A percentile compares a stretch with the other conserved stretches of the same genome.
phyloP scores from a whole-genome alignment of 2,329 filamentous ascomycete species.

The Epichloe amarillans region DNA sequence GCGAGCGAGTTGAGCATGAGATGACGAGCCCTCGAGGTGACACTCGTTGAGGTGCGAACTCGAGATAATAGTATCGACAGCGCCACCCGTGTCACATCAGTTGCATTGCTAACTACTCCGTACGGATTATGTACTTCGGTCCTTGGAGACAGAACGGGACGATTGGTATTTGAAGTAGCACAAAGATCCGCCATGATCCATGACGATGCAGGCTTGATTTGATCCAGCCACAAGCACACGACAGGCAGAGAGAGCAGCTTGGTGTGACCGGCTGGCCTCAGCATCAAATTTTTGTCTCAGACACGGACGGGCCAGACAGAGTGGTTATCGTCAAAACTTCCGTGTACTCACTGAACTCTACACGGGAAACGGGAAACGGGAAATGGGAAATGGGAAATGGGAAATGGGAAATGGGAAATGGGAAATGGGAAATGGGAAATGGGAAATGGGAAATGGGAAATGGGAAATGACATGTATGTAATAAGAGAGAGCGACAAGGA shows the following conservation, averaged over 20 bases:
- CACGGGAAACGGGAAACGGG: too few relatives aligned
- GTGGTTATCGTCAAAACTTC: background rate
- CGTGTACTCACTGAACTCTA: background rate
- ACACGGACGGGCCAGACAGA: background rate
- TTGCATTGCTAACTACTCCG: background rate
- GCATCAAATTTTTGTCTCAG: background rate
- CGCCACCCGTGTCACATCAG: background rate
- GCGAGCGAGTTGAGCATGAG: background rate
- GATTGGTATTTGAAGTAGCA: background rate
- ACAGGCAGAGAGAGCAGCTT: background rate
- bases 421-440: too few relatives aligned
- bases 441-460: too few relatives aligned
- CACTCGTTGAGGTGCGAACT: background rate
- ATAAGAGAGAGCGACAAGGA: too few relatives aligned
- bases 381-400: too few relatives aligned
- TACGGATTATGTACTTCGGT: background rate
- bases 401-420: too few relatives aligned
- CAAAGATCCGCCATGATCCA: background rate
- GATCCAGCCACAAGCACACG: background rate
- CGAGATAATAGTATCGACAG: background rate
- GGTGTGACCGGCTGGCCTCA: background rate
- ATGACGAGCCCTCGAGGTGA: background rate
- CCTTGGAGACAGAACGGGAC: background rate
- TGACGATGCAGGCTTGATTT: background rate
- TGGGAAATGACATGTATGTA: too few relatives aligned